Conservation (phyloP, 768 basidiomycete genomes). For the Calocera cornea region DNA sequence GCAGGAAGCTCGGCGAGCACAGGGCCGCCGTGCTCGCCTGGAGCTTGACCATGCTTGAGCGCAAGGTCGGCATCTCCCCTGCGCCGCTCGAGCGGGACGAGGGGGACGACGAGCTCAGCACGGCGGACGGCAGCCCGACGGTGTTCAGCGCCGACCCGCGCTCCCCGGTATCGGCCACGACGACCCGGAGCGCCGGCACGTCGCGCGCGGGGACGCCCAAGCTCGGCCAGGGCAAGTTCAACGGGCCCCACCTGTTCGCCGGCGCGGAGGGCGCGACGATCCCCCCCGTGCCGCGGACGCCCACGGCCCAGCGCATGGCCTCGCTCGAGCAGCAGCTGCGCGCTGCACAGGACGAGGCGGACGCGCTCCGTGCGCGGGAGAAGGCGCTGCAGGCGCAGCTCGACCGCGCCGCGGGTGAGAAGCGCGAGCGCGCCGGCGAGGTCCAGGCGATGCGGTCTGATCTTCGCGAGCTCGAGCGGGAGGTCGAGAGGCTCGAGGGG, state of each 20-base stretch:
- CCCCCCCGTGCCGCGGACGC: conserved; percentile 35
- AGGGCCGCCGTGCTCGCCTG: conserved; percentile 68
- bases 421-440: conserved; percentile 31
- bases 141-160: background rate
- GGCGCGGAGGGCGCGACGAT: conserved; percentile 59
- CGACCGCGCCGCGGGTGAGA: conserved; percentile 33
- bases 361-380: conserved; percentile 38
- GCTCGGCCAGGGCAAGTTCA: conserved; percentile 47
- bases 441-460: conserved; percentile 40
- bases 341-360: conserved; percentile 43
- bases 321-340: conserved; percentile 53
- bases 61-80: conserved; percentile 27
- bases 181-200: conserved; percentile 37
- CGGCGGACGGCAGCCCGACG: conserved; percentile 2
- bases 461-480: conserved; percentile 29
- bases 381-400: conserved; percentile 16
- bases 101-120: conserved; percentile 10
- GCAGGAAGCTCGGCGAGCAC: conserved; percentile 59
- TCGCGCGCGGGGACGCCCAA: conserved; percentile 29
- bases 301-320: conserved; percentile 34
- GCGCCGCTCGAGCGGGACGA: conserved; percentile 11
- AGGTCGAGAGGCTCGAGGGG: conserved; percentile 37
- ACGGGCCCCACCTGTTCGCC: conserved; percentile 73
- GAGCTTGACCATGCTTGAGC: conserved; percentile 55
- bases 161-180: conserved; percentile 8